Percentiles rank a stretch among this genome's conserved stretches.
These are phyloP conservation scores for Leavenworthia alabamica DNA, from an alignment of 345 rosid genomes.

Conservation along the genomic window DNA sequence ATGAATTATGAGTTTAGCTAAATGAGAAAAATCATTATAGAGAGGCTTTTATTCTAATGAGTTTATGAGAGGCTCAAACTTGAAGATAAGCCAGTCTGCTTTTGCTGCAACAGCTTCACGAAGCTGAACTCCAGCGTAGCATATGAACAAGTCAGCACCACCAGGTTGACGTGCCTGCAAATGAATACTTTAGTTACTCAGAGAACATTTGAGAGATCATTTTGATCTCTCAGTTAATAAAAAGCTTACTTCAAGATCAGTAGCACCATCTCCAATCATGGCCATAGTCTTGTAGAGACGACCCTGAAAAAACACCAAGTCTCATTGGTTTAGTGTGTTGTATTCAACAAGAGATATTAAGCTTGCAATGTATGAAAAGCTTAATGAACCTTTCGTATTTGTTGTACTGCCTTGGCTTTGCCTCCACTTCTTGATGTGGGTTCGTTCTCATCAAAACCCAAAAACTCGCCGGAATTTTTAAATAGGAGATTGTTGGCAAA, in stretches of 20 bases:
- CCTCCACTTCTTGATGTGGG: conserved; percentile 98
- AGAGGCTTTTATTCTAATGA: conserved; percentile 35
- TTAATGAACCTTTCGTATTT: conserved; percentile 59
- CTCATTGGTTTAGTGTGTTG: conserved; percentile 14
- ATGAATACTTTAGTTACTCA: not conserved
- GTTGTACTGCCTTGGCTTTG: conserved; percentile 85
- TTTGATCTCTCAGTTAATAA: not conserved
- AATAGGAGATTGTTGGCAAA: conserved; percentile 85
- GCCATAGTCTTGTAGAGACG: conserved; percentile 62
- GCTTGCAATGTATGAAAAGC: not conserved
- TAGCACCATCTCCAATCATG: conserved; percentile 99
- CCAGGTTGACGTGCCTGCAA: conserved; percentile 80
- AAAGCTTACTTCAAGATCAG: conserved; percentile 78
- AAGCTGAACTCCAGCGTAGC: conserved; percentile 82
- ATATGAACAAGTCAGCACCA: conserved; percentile 78
- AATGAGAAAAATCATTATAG: not conserved
- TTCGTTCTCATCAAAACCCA: conserved; percentile 74
- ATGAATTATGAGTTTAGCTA: conserved; percentile 10
- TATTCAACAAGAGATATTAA: conserved; percentile 2
- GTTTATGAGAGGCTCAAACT: conserved; percentile 52
- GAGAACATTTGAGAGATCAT: not conserved
- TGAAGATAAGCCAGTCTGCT: conserved; percentile 85
- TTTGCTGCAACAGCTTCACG: conserved; percentile 78
- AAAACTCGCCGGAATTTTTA: conserved; percentile 63
- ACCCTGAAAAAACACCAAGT: conserved; percentile 39